A percentile compares a stretch with the other conserved stretches of the same genome.
These are phyloP conservation scores for Rhodotorula sp. DNA, from an alignment of 1,284 basidiomycete genomes.

Conservation along the genomic window DNA sequence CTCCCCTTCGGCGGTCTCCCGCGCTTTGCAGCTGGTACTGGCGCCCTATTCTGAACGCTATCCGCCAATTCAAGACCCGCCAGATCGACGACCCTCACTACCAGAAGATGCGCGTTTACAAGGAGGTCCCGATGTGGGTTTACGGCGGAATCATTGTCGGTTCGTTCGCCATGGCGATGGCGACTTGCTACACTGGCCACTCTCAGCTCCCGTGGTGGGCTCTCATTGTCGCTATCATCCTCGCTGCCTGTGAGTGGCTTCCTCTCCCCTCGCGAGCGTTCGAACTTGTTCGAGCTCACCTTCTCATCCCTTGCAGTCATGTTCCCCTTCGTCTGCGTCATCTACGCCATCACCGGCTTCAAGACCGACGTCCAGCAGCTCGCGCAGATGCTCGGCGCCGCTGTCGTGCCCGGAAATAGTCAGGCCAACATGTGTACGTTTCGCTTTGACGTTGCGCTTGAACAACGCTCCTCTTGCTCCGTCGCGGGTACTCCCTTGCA, in stretches of 20 bases:
- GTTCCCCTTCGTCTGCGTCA: constrained; percentile 56
- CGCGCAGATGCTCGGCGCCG: constrained; percentile 66
- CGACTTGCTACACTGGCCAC: constrained; percentile 52
- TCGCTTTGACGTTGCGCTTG: too few species aligned
- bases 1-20: too few species aligned
- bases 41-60: constrained; percentile 55
- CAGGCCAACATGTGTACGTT: constrained; percentile 58
- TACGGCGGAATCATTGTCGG: constrained; percentile 61
- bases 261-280: not conserved
- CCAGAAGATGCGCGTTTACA: constrained; percentile 54
- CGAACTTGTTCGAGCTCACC: constrained; percentile 46
- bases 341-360: constrained; percentile 58
- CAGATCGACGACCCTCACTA: constrained; percentile 59
- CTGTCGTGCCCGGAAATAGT: constrained; percentile 62
- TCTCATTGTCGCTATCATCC: constrained; percentile 54
- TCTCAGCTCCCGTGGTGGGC: constrained; percentile 63
- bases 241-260: not conserved
- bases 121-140: constrained; percentile 63
- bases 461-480: too few species aligned
- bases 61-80: constrained; percentile 44
- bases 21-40: constrained; percentile 54
- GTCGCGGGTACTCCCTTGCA: too few species aligned
- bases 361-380: constrained; percentile 50
- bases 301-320: too few species aligned
- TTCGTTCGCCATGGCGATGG: constrained; percentile 55